Evolutionary conservation across 306 rosid species (phyloP), one percentile per base, ranked within the genome.

Genomic region (Cyclanthera cordifolia): DNA sequence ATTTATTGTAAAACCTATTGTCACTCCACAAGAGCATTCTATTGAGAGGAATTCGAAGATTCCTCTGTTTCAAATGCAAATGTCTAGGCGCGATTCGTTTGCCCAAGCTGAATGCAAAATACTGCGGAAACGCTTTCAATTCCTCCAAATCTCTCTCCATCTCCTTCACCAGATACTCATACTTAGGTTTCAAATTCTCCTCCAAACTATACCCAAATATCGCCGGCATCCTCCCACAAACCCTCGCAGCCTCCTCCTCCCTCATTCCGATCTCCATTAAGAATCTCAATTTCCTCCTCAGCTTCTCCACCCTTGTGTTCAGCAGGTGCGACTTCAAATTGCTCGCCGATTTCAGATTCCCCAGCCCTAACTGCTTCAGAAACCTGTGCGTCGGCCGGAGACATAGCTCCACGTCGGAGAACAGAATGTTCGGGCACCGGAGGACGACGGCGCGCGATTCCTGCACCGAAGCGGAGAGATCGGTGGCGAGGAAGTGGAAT

Each of bases 91-190:
- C 76, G 27, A 93, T 87, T 68, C 86, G 77, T 47, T 77, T 82
- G 73, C 82, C 85, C 82, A 87, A 78, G 45, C 94, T 89, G 45
- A 89, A 93, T 15, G 82, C 96, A 61, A 93, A 93, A 66, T 84
- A 86, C 82, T 84, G 90, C 3, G 95, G 96, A 48, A 93, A 89
- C 69, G 1, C 24, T 65, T 76, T 89, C 84, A 89, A 67, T 68
- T 93, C 96, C 16, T 86, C 85, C 75, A 87, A 53, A 3, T 77
- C 85, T 30, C 89, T 81, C 71, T 81, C 78, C 96, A 93, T 93
- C 17, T 85, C 91, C 58, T 72, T 53, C 66, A 85, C 81, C 77
- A 87, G 65, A 67, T 83, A 87, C 79, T 78, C 83, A 13, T 34
- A 76, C 61, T 89, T 93, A 0, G 95, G 94, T 83, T 34, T 37